Evolutionary conservation across 2,329 filamentous ascomycete genomes (phyloP).

Genomic region (Zymoseptoria brevis): DNA sequence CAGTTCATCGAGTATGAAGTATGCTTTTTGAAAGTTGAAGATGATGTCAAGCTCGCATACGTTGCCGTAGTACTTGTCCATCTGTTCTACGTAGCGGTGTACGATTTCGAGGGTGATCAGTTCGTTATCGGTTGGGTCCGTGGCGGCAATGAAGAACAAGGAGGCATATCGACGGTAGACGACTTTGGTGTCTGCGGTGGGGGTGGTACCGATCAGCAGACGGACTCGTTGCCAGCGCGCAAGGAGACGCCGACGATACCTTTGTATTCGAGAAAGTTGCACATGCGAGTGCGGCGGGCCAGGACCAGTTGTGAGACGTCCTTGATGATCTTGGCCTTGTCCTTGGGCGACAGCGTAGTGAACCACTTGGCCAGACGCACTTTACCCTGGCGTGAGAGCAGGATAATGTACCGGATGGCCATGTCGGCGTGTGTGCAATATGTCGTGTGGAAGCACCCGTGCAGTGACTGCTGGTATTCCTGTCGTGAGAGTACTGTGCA

Average conservation of each 20-base stretch:
- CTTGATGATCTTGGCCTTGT: constrained; percentile 99
- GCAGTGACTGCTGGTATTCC: not conserved
- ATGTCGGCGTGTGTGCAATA: constrained; percentile 27
- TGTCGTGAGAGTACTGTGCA: not conserved
- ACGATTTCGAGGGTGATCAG: constrained; percentile 97
- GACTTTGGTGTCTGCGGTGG: constrained; percentile 77
- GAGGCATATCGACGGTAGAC: constrained; percentile 98
- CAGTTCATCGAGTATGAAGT: constrained; percentile 97
- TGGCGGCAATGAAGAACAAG: constrained; percentile 97
- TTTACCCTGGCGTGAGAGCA: constrained; percentile 97
- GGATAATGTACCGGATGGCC: constrained; percentile 59
- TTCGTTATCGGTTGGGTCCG: constrained; percentile 95
- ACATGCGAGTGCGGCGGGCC: constrained; percentile 94
- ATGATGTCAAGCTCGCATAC: constrained; percentile 99
- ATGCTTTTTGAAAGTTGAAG: constrained; percentile 99
- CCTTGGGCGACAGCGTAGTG: constrained; percentile 90
- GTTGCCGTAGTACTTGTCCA: constrained; percentile 99
- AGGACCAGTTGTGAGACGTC: constrained; percentile 97
- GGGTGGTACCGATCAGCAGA: constrained; percentile 7
- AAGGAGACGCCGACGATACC: constrained; percentile 44
- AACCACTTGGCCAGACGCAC: constrained; percentile 99
- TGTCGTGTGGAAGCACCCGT: not conserved
- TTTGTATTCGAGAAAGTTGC: constrained; percentile 99
- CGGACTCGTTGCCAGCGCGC: constrained; percentile 6
- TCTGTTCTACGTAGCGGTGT: constrained; percentile 98